A percentile compares a stretch with the other conserved stretches of the same genome.
phyloP scores from a whole-genome alignment of 495 filamentous ascomycete genomes.

The Hypoxylon subgilvum region DNA sequence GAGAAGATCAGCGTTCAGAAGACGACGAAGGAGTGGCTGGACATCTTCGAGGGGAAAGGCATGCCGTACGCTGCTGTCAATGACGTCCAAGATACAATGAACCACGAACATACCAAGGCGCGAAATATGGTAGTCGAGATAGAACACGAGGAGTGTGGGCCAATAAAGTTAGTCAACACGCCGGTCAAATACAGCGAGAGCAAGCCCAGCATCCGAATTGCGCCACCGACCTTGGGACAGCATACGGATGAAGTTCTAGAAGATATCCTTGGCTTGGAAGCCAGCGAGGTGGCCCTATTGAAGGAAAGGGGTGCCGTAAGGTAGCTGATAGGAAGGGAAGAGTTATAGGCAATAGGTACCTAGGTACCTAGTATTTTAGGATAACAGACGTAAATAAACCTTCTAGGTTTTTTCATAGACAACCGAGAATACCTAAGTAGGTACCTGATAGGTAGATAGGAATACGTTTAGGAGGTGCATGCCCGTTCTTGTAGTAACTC shows the following conservation, averaged over 20 bases:
- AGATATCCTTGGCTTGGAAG: slow-evolving; percentile 67
- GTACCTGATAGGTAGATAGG: no score
- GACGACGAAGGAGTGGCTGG: slow-evolving; percentile 89
- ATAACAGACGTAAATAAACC: not conserved
- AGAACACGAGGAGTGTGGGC: slow-evolving; percentile 80
- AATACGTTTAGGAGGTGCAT: no score
- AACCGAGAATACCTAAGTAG: no score
- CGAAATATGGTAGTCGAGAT: slow-evolving; percentile 87
- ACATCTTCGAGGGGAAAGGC: slow-evolving; percentile 84
- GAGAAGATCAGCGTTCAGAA: slow-evolving; percentile 73
- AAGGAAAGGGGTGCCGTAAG: slow-evolving; percentile 72
- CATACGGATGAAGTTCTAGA: slow-evolving; percentile 87
- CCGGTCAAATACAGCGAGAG: slow-evolving; percentile 93
- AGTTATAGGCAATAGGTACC: not conserved
- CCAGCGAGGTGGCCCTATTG: slow-evolving; percentile 65
- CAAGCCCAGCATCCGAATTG: slow-evolving; percentile 73
- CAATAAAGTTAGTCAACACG: slow-evolving; percentile 90
- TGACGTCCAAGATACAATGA: slow-evolving; percentile 81
- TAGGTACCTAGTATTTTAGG: not conserved
- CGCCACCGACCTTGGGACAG: slow-evolving; percentile 86
- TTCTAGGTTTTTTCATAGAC: no score
- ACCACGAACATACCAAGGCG: slow-evolving; percentile 84
- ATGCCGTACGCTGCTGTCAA: slow-evolving; percentile 97
- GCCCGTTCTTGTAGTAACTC: no score
- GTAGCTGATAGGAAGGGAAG: slow-evolving; percentile 43